Evolutionary conservation across 2,329 filamentous ascomycete species (phyloP), one percentile per base, ranked within the genome.

Genomic region (Fusarium annulatum): DNA sequence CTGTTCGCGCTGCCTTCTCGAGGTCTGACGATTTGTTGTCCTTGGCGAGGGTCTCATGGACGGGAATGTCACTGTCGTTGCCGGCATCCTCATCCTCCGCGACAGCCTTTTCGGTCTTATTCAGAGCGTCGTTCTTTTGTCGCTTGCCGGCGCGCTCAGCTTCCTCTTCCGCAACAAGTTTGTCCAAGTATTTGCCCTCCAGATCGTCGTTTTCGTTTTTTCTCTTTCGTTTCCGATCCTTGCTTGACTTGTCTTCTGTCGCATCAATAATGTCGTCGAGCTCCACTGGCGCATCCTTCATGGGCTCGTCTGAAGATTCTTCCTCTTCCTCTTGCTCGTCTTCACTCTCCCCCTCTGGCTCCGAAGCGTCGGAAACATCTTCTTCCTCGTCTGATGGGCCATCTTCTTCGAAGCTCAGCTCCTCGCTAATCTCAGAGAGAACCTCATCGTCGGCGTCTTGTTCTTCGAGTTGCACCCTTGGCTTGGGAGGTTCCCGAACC

Each of bases 1-100:
- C 91, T 11, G 96, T 99, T 64, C 96, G 93, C 65, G 90, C 89
- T 14, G 96, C 93, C 85, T 97, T 97, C 65, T 97, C 94, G 5
- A 97, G 78, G 73, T 97, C 93, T 28, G 85, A 77, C 52, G 76
- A 85, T 81, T 87, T 90, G 83, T 85, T 88, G 80, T 84, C 82
- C 61, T 84, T 86, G 73, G 80, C 82, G 43, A 89, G 85, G 62
- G 87, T 90, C 79, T 91, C 91, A 76, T 92, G 90, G 45, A 88
- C 82, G 8, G 87, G 85, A 14, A 82, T 73, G 11, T 82, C 82
- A 14, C 84, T 84, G 28, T 86, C 84, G 19, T 85, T 83, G 8
- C 83, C 84, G 14, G 84, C 83, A 9, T 82, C 80, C 69, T 85
- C 85, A 78, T 90, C 80, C 74, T 88, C 81, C 75, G 84, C 86